These are phyloP conservation scores for Closterium sp. DNA, from an alignment of 139 green algal species.

Conservation along the genomic window DNA sequence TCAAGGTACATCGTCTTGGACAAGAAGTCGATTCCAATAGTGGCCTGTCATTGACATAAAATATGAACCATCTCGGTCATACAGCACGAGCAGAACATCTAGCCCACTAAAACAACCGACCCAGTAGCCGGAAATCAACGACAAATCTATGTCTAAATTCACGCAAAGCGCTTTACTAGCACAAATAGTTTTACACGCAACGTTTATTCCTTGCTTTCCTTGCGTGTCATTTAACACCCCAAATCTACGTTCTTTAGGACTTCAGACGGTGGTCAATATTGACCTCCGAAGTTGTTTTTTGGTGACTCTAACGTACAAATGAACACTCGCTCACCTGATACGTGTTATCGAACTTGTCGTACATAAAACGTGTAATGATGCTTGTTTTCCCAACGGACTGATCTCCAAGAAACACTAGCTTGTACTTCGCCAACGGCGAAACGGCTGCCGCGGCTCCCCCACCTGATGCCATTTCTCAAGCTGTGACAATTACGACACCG, in stretches of 20 bases:
- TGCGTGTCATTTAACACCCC: no score
- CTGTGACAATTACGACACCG: neutral
- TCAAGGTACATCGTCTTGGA: slow-evolving; percentile 99
- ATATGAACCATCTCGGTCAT: neutral
- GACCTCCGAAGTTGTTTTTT: no score
- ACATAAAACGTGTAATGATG: slow-evolving; percentile 99
- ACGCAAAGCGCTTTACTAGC: no score
- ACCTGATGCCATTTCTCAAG: slow-evolving; percentile 31
- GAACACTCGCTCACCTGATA: slow-evolving; percentile 76
- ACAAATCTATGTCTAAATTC: no score
- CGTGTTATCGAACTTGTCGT: slow-evolving; percentile 99
- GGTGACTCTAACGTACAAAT: neutral
- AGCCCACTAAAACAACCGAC: no score
- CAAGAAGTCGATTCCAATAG: slow-evolving; percentile 99
- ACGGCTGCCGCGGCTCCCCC: slow-evolving; percentile 52
- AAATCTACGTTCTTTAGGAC: no score
- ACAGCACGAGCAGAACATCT: neutral
- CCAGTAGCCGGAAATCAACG: no score
- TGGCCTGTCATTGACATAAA: slow-evolving; percentile 65
- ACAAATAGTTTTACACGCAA: no score
- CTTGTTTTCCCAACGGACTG: slow-evolving; percentile 84
- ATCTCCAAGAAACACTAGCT: slow-evolving; percentile 80
- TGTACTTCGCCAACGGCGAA: slow-evolving; percentile 95
- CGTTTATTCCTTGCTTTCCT: no score
- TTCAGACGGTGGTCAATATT: no score